Conservation (phyloP, 164 flowering plant species). For the Stephania japonica region DNA sequence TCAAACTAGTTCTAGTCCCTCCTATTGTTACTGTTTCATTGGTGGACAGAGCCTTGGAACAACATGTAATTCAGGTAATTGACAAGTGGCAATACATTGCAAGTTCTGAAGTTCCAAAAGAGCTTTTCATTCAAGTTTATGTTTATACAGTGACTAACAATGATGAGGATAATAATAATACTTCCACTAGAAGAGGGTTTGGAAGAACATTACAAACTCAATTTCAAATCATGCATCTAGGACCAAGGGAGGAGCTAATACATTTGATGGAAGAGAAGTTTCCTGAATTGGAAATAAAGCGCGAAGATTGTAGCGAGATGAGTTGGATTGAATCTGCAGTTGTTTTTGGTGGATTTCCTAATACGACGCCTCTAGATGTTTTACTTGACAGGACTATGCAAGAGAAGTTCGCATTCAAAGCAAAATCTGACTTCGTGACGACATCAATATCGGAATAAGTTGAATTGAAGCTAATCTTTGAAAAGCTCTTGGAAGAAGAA, state of each 20-base stretch:
- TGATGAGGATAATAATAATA: no score
- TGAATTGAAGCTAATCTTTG: not conserved
- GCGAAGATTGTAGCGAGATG: not conserved
- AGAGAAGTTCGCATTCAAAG: not conserved
- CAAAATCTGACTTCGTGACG: not conserved
- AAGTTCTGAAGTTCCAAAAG: not conserved
- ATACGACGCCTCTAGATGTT: not conserved
- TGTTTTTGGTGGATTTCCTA: not conserved
- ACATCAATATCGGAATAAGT: not conserved
- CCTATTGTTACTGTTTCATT: slow-evolving; percentile 3
- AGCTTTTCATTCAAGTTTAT: not conserved
- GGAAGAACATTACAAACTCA: not conserved
- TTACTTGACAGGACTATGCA: not conserved
- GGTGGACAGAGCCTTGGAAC: not conserved
- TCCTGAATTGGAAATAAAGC: not conserved
- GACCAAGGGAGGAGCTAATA: not conserved
- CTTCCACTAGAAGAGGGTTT: not conserved
- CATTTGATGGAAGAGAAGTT: not conserved
- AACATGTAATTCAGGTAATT: not conserved
- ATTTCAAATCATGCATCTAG: slow-evolving; percentile 2
- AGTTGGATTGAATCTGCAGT: slow-evolving; percentile 1
- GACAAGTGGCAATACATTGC: slow-evolving; percentile 7
- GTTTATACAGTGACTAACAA: no score
- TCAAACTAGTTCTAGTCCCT: slow-evolving; percentile 5
- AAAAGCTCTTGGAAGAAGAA: not conserved